Base-by-base conservation (phyloP, 2,329 filamentous ascomycete genomes). In the Colletotrichum orbiculare region DNA sequence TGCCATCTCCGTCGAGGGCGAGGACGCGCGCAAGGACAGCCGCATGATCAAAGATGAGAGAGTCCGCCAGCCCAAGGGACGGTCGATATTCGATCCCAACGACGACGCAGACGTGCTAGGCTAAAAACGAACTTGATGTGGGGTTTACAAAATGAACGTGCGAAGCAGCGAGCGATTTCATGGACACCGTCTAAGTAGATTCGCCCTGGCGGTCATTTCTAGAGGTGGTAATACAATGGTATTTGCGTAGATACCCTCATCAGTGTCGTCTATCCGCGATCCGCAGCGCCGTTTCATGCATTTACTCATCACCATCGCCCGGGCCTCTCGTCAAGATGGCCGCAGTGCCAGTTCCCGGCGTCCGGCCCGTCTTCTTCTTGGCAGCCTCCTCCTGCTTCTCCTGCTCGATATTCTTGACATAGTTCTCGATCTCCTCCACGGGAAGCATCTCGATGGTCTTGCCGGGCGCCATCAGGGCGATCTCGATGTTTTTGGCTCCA, bases 351-450 rank as follows among this genome's bases (percentile, higher is more conserved):
- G 86, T 88, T 63, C 89, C 90, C n/a, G 89, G 86, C 67, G 88
- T 87, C 72, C 90, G 85, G 64, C 92, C 91, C 48, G 88, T 92
- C 89, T 97, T 96, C 90, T 97, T 97, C 87, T 94, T 97, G 45
- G 93, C 93, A 33, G 95, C 95, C 84, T 99, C 96, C 80, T 98
- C 96, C 77, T 97, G 94, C 87, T 99, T 99, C 87, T 99, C 96
- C 74, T 94, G 92, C 85, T 99, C 97, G 79, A 99, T 99, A 80
- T 89, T 96, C 89, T 98, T 98, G 75, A 99, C 96, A 75, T 97
- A 97, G 72, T 88, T 88, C 85, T 99, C 96, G 74, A 99, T 99
- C 74, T 97, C 93, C 78, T 98, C 95, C 38, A 95, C 91, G 2
- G 94, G 93, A 71, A 99, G 87, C 89, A 97, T 94, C 84, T 98